Percentiles rank a stretch among this genome's conserved stretches.
phyloP scores from a whole-genome alignment of 345 rosid species.

The Lumnitzera racemosa region DNA sequence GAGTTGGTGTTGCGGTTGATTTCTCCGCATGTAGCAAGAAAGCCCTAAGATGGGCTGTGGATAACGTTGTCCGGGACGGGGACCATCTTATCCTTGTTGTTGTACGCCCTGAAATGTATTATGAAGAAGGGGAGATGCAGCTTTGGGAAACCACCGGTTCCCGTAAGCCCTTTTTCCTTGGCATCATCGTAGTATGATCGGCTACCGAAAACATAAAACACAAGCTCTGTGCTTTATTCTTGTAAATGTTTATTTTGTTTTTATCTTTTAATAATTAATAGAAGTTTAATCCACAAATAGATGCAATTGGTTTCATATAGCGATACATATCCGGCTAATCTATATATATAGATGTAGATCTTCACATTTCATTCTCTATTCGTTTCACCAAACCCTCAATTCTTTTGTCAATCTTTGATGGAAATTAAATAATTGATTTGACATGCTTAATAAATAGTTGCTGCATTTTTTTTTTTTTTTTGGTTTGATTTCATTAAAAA shows the following conservation, averaged over 20 bases:
- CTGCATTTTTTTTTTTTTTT: background rate
- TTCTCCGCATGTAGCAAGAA: slow-evolving; percentile 79
- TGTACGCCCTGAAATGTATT: slow-evolving; percentile 40
- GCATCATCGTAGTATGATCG: background rate
- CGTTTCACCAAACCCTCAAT: too few species aligned
- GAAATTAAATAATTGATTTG: too few species aligned
- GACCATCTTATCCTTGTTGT: slow-evolving; percentile 73
- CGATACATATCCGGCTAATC: too few species aligned
- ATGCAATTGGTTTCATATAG: background rate
- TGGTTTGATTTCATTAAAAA: background rate
- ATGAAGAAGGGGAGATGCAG: slow-evolving; percentile 82
- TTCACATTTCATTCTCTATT: too few species aligned
- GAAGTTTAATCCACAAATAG: too few species aligned
- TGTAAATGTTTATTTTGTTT: background rate
- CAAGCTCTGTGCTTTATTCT: background rate
- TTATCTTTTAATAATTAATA: background rate
- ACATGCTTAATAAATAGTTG: too few species aligned
- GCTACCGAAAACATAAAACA: background rate
- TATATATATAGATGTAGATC: too few species aligned
- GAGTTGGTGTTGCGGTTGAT: slow-evolving; percentile 80
- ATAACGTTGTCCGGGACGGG: slow-evolving; percentile 66
- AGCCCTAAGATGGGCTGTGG: slow-evolving; percentile 83
- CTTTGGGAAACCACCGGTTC: slow-evolving; percentile 89
- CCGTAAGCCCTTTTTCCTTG: slow-evolving; percentile 32
- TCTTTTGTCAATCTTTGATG: too few species aligned